These are phyloP conservation scores for Takashimella koratensis DNA, from an alignment of 1,284 basidiomycete species.

Conservation along the genomic window DNA sequence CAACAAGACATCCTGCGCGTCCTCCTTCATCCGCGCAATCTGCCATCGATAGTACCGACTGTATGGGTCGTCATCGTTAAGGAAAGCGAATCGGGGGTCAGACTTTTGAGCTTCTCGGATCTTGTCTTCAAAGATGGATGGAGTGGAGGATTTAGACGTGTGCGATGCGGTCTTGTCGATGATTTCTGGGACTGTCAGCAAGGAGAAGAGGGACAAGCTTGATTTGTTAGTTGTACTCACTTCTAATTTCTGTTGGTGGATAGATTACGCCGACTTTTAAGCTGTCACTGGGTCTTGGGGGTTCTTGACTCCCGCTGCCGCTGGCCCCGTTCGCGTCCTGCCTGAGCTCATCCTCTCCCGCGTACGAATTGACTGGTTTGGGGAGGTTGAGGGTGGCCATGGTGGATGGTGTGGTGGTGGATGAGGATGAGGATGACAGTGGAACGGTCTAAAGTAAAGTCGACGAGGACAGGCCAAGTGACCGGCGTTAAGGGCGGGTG, in stretches of 20 bases:
- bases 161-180: constrained; percentile 96
- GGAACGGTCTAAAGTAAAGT: neutral
- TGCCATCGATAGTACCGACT: constrained; percentile 93
- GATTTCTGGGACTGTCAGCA: constrained; percentile 59
- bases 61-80: constrained; percentile 87
- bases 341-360: constrained; percentile 43
- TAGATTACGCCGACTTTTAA: constrained; percentile 82
- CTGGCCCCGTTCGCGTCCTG: too few species aligned
- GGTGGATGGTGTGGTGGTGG: neutral
- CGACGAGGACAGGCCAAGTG: neutral
- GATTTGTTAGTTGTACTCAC: constrained; percentile 52
- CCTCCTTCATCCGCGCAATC: constrained; percentile 63
- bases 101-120: constrained; percentile 89
- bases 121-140: constrained; percentile 87
- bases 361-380: constrained; percentile 45
- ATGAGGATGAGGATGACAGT: neutral
- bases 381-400: constrained; percentile 46
- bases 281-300: constrained; percentile 52
- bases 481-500: constrained; percentile 1
- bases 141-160: constrained; percentile 85
- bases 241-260: constrained; percentile 87
- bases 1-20: constrained; percentile 61
- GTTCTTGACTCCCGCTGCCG: too few species aligned
- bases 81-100: constrained; percentile 94
- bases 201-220: neutral